Evolutionary conservation across 2,329 filamentous ascomycete genomes (phyloP).

Genomic region (Aspergillus fumigatiaffinis): DNA sequence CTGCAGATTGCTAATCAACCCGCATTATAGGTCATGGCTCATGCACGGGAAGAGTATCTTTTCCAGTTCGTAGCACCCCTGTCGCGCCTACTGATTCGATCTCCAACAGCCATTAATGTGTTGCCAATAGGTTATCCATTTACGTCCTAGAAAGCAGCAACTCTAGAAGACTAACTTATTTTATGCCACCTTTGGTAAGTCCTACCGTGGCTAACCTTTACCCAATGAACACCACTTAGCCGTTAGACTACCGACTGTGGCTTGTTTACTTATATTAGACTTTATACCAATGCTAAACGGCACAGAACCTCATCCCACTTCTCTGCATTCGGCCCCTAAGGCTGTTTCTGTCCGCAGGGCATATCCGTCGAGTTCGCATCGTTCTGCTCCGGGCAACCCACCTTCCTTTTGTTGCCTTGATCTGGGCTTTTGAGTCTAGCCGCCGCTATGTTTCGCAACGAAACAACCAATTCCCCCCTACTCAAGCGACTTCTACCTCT

Average conservation of each 20-base stretch:
- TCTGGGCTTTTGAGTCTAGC: slow-evolving; percentile 52
- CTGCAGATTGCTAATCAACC: slow-evolving; percentile 3
- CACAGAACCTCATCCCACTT: slow-evolving; percentile 57
- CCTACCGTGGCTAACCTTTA: background rate
- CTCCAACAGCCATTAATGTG: slow-evolving; percentile 7
- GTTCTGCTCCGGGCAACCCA: slow-evolving; percentile 57
- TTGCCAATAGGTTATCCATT: slow-evolving; percentile 34
- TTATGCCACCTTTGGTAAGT: slow-evolving; percentile 45
- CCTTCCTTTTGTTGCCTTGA: slow-evolving; percentile 54
- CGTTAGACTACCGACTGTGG: slow-evolving; percentile 3
- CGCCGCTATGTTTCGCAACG: slow-evolving; percentile 25
- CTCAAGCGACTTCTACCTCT: slow-evolving; percentile 14
- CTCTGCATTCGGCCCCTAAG: slow-evolving; percentile 54
- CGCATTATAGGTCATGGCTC: slow-evolving; percentile 51
- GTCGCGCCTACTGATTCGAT: background rate
- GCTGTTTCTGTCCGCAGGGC: slow-evolving; percentile 52
- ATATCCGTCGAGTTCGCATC: slow-evolving; percentile 54
- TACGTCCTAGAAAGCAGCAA: slow-evolving; percentile 46
- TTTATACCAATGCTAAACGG: background rate
- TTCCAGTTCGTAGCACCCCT: slow-evolving; percentile 47
- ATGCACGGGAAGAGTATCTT: slow-evolving; percentile 59
- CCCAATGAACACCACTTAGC: background rate
- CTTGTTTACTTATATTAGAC: background rate
- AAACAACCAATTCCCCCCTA: slow-evolving; percentile 20
- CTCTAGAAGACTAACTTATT: slow-evolving; percentile 44